Base-by-base conservation (phyloP, 805 yeast species). In the Wickerhamomyces rabaulensis region DNA sequence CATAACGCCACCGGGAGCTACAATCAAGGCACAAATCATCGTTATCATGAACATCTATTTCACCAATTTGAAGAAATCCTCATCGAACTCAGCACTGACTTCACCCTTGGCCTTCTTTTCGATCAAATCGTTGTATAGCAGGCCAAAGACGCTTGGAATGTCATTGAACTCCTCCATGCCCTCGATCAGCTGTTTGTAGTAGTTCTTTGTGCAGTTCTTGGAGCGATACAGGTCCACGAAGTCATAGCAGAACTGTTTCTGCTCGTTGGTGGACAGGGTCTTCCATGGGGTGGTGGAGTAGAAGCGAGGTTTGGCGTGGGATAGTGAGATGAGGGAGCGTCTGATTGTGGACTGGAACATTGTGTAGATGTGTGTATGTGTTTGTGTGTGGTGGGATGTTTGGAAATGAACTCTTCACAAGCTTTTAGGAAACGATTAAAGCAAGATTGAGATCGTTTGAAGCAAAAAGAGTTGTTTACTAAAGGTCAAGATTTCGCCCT, bases 121-220 rank as follows among this genome's bases (percentile, higher is more conserved):
- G 21, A 52, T 46, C 13, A 67, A 53, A 40, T 67, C 71, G 42
- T 63, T 65, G 55, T 67, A 67, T n/a, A 67, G 42, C n/a, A 67
- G 49, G 3, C 71, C 71, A 48, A 65, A 67, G n/a, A 66, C 62
- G 25, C 67, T 58, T 17, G 71, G 71, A 20, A 67, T 61, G 42
- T 67, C 71, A 43, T 56, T 64, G 41, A 57, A 53, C 39, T 65
- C 70, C 9, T 66, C 69, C 71, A 67, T 67, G 1, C 67, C 71
- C 12, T 54, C 51, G 1, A 67, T 61, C 25, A 67, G 41, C n/a
- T 64, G 64, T 25, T 58, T 59, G 48, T 65, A 64, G 48, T 67
- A 66, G 43, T 68, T 66, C 52, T 66, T 66, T 9, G 65, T 60
- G 9, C 64, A 64, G 46, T 67, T 61, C 47, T 61, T 65, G 38